Base-by-base conservation (phyloP, 2,329 filamentous ascomycete genomes). In the Ceratocystis diversiconidia region DNA sequence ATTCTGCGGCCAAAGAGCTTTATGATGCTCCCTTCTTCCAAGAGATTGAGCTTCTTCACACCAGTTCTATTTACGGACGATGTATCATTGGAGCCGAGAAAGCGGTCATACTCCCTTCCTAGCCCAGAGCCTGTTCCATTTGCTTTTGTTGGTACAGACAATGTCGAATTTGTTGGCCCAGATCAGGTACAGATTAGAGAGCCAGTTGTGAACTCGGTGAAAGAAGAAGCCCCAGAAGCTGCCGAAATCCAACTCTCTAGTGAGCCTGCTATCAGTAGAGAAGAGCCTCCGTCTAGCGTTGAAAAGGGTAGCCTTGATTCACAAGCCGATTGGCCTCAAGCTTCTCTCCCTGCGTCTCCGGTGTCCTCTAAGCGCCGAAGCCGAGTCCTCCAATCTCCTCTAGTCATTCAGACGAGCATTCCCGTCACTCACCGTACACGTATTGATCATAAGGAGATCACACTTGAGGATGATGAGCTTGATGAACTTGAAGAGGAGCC, bases 81-180 rank as follows among this genome's bases (percentile, higher is more conserved):
- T 55, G 15, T 66, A 0, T 70, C 75, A n/a, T 66, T 73, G n/a
- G 66, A 70, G 30, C 60, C 71, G 6, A 75, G 76, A 63, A 79
- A 76, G 68, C 78, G 81, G 32, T 78, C 80, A 2, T 77, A 74
- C 65, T 83, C 81, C 2, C 70, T 82, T 57, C 81, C 81, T 1
- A 76, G 75, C 22, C 74, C 74, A 3, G 69, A 72, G 2, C 69
- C 70, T 15, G 71, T 70, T 3, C 71, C 71, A 0, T 72, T 72
- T 48, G 64, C 71, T 0, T 71, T 71, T 46, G 61, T 43, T 50
- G 60, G 63, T 5, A 50, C 62, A 2, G 67, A 64, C 55, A 64
- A 41, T 30, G 67, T 66, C 41, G 52, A 68, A 4, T 44, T 60
- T 62, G 67, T 68, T 36, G 67, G 57, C 32, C 55, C 15, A 7